These are phyloP conservation scores for Polytolypa hystricis DNA, from an alignment of 2,329 filamentous ascomycete species.

Conservation along the genomic window DNA sequence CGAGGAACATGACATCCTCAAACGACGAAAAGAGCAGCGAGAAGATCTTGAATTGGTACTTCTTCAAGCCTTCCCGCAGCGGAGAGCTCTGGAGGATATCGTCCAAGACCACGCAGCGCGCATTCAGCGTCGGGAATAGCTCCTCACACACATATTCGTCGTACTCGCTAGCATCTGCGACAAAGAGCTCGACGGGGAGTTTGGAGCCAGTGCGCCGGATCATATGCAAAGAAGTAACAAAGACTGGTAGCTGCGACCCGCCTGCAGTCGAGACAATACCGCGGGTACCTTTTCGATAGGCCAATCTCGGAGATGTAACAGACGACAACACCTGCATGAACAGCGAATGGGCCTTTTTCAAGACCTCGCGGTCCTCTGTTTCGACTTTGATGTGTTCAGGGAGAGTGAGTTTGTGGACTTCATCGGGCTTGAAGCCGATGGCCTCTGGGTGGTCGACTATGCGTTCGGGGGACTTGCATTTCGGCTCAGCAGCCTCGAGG, in stretches of 20 bases:
- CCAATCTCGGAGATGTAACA: constrained; percentile 7
- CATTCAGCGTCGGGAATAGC: constrained; percentile 22
- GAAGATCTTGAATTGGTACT: constrained; percentile 47
- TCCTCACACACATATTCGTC: constrained; percentile 21
- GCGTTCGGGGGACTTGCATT: constrained; percentile 10
- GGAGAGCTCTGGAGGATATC: constrained; percentile 25
- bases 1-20: constrained; percentile 48
- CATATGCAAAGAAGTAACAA: constrained; percentile 25
- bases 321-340: constrained; percentile 9
- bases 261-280: constrained; percentile 13
- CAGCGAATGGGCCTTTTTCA: constrained; percentile 11
- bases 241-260: constrained; percentile 20
- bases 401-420: constrained; percentile 7
- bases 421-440: constrained; percentile 13
- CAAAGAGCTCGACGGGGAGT: constrained; percentile 29
- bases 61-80: constrained; percentile 46
- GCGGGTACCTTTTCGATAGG: constrained; percentile 8
- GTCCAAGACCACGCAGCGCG: constrained; percentile 18
- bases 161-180: constrained; percentile 19
- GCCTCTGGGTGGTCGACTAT: constrained; percentile 9
- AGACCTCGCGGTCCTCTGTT: constrained; percentile 7
- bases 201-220: constrained; percentile 23
- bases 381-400: constrained; percentile 11
- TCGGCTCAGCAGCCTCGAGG: constrained; percentile 9
- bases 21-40: constrained; percentile 49